Conservation (phyloP, 345 rosid genomes). For the Gynandropsis gynandra region DNA sequence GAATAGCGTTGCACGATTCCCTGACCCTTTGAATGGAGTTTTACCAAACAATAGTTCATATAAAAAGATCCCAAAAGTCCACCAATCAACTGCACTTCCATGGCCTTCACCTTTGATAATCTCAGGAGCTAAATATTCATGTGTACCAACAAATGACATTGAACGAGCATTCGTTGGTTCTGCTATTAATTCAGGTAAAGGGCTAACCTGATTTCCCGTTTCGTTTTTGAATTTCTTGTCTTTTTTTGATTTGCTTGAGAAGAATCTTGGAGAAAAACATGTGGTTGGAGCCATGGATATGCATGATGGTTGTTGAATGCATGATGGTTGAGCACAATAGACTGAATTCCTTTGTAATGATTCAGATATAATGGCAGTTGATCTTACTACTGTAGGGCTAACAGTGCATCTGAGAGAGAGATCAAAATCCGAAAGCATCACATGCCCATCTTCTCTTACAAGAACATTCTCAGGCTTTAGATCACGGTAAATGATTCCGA, state of each 20-base stretch:
- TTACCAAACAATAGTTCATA: constrained; percentile 76
- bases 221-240: constrained; percentile 41
- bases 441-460: constrained; percentile 81
- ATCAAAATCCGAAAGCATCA: constrained; percentile 85
- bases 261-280: constrained; percentile 50
- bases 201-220: constrained; percentile 53
- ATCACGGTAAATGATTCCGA: constrained; percentile 74
- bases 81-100: constrained; percentile 87
- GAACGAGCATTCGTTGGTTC: constrained; percentile 85
- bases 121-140: constrained; percentile 75
- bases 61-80: constrained; percentile 75
- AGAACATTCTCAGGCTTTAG: constrained; percentile 85
- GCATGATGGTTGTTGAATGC: constrained; percentile 61
- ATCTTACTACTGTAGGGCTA: constrained; percentile 51
- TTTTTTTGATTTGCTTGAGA: constrained; percentile 50
- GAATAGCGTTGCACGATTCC: constrained; percentile 65
- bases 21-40: constrained; percentile 82
- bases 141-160: constrained; percentile 88
- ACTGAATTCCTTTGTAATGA: constrained; percentile 36
- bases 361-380: constrained; percentile 32
- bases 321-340: constrained; percentile 54
- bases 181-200: constrained; percentile 76
- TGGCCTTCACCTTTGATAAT: constrained; percentile 80
- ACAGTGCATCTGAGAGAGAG: constrained; percentile 62
- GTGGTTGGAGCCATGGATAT: constrained; percentile 47